These are phyloP conservation scores for Eurotiales sp. DNA, from an alignment of 2,329 filamentous ascomycete species.

Conservation along the genomic window DNA sequence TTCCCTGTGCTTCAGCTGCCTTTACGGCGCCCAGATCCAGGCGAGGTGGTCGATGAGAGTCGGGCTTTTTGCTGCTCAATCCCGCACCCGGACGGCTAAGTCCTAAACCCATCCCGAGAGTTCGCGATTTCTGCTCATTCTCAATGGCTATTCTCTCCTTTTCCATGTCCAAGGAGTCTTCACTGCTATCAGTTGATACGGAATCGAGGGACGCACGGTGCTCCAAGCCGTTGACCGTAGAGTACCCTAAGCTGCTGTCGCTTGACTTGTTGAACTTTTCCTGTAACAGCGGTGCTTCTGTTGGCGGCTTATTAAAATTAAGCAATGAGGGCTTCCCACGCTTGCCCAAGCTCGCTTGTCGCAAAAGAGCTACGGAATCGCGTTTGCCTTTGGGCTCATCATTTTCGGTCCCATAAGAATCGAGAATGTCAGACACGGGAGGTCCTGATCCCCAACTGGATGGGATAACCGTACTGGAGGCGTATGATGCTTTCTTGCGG, in stretches of 20 bases:
- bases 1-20: constrained; percentile 78
- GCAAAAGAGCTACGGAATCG: constrained; percentile 27
- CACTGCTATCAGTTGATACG: constrained; percentile 1
- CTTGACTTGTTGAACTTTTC: constrained; percentile 5
- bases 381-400: constrained; percentile 25
- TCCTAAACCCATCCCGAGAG: constrained; percentile 21
- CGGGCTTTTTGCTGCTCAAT: constrained; percentile 39
- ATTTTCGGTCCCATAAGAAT: constrained; percentile 20
- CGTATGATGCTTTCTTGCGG: constrained; percentile 58
- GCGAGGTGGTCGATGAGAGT: constrained; percentile 57
- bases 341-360: constrained; percentile 43
- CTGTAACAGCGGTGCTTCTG: neutral
- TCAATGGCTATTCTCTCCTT: constrained; percentile 20
- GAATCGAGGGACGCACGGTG: constrained; percentile 6
- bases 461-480: constrained; percentile 68
- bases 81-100: constrained; percentile 28
- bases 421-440: constrained; percentile 47
- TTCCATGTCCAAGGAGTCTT: constrained; percentile 13
- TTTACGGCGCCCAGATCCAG: constrained; percentile 79
- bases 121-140: constrained; percentile 20
- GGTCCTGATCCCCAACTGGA: constrained; percentile 58
- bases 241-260: constrained; percentile 7
- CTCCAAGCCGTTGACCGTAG: constrained; percentile 3
- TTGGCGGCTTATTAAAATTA: constrained; percentile 26
- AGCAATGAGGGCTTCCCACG: constrained; percentile 39